Conservation (phyloP, 106 monocot species). For the Vanilla planifolia region DNA sequence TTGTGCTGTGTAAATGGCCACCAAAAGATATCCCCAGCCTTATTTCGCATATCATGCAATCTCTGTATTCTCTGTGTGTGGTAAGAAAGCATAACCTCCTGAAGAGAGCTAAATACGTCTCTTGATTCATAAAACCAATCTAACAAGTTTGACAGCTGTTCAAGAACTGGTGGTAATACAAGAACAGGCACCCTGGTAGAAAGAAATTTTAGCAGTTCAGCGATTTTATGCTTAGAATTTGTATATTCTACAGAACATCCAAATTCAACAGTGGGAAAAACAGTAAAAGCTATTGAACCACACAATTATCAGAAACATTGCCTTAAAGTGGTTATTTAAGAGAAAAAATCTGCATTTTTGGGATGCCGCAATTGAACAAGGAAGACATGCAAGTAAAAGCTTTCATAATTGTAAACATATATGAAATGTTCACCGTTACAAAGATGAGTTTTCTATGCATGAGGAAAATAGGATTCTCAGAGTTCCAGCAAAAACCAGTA, state of each 20-base stretch:
- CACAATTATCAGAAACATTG: too few relatives aligned
- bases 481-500: too few relatives aligned
- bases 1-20: constrained; percentile 99
- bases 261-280: neutral
- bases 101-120: constrained; percentile 55
- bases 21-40: constrained; percentile 77
- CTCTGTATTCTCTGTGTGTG: constrained; percentile 61
- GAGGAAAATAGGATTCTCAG: too few relatives aligned
- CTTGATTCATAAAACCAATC: constrained; percentile 83
- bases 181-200: constrained; percentile 60
- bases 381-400: too few relatives aligned
- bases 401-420: too few relatives aligned
- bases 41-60: constrained; percentile 57
- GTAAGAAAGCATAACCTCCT: constrained; percentile 38
- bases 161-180: constrained; percentile 65
- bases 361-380: too few relatives aligned
- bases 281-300: neutral
- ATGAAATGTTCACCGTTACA: too few relatives aligned
- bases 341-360: too few relatives aligned
- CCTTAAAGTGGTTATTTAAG: too few relatives aligned
- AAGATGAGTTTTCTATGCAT: too few relatives aligned
- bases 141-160: constrained; percentile 61
- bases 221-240: too few relatives aligned
- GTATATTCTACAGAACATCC: neutral
- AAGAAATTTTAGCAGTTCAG: constrained; percentile 1